These are phyloP conservation scores for Carallia brachiata DNA, from an alignment of 345 rosid genomes.

Conservation along the genomic window DNA sequence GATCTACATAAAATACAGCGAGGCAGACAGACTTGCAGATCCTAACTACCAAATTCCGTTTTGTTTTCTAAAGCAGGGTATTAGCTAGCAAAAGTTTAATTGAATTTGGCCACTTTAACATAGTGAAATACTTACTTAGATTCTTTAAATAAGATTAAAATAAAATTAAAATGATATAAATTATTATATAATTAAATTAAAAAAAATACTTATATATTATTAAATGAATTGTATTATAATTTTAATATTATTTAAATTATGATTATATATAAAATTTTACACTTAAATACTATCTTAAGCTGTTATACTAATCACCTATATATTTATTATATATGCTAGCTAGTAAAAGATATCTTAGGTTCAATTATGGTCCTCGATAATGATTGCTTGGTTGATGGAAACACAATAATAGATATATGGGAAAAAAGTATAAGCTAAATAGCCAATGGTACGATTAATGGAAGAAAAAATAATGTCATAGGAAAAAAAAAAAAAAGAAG, in stretches of 20 bases:
- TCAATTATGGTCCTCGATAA: slow-evolving; percentile 32
- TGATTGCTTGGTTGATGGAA: slow-evolving; percentile 62
- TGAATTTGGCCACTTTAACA: background rate
- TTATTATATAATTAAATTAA: too few species aligned
- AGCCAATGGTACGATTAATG: slow-evolving; percentile 60
- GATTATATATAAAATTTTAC: too few species aligned
- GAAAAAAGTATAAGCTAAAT: slow-evolving; percentile 43
- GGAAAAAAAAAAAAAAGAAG: slow-evolving; percentile 48
- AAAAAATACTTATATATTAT: too few species aligned
- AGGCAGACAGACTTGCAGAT: slow-evolving; percentile 6
- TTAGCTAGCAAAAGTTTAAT: slow-evolving; percentile 7
- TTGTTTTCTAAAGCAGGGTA: slow-evolving; percentile 3
- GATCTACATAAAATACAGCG: too few species aligned
- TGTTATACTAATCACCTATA: too few species aligned
- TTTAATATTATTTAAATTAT: too few species aligned
- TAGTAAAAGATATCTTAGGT: background rate
- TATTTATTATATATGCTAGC: background rate
- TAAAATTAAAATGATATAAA: too few species aligned
- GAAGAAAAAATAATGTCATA: slow-evolving; percentile 41
- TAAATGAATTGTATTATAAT: too few species aligned
- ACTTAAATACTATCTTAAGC: too few species aligned
- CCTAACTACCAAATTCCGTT: slow-evolving; percentile 5
- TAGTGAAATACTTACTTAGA: background rate
- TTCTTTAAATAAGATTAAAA: too few species aligned
- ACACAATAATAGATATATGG: slow-evolving; percentile 42